Percentiles rank a stretch among this genome's conserved stretches.
phyloP scores from a whole-genome alignment of 306 rosid species.

The Notholithocarpus densiflorus region DNA sequence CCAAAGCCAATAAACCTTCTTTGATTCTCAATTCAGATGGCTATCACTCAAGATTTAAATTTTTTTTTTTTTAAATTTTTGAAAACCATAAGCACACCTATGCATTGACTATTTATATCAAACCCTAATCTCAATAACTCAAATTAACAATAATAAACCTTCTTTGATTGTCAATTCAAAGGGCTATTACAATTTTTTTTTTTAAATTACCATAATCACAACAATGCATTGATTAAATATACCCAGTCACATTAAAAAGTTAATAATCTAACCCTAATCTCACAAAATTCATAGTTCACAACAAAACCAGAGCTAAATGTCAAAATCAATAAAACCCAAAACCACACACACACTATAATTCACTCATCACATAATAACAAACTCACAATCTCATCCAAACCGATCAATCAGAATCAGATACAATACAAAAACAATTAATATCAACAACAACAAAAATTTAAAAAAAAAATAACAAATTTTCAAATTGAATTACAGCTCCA shows the following conservation, averaged over 20 bases:
- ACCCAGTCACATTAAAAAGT: background rate
- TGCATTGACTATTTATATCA: background rate
- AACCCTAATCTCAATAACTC: background rate
- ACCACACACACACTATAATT: background rate
- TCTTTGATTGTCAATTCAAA: background rate
- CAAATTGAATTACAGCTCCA: background rate
- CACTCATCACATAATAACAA: background rate
- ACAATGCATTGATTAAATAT: background rate
- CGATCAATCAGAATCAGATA: background rate
- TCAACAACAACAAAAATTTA: background rate
- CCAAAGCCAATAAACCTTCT: background rate
- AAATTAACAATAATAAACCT: background rate
- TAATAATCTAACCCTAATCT: background rate
- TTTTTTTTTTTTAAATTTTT: too few relatives aligned
- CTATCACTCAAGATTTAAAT: background rate
- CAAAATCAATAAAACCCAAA: background rate
- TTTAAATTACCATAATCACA: too few relatives aligned
- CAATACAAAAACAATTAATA: conserved; percentile 10
- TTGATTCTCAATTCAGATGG: background rate
- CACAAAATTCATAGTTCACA: background rate
- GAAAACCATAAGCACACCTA: background rate
- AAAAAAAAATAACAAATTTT: background rate
- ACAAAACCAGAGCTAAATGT: background rate
- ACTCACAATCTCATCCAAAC: background rate
- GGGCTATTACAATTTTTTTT: background rate